Evolutionary conservation across 2,329 filamentous ascomycete genomes (phyloP), one percentile per base, ranked within the genome.

Genomic region (Venturiaceae sp.): DNA sequence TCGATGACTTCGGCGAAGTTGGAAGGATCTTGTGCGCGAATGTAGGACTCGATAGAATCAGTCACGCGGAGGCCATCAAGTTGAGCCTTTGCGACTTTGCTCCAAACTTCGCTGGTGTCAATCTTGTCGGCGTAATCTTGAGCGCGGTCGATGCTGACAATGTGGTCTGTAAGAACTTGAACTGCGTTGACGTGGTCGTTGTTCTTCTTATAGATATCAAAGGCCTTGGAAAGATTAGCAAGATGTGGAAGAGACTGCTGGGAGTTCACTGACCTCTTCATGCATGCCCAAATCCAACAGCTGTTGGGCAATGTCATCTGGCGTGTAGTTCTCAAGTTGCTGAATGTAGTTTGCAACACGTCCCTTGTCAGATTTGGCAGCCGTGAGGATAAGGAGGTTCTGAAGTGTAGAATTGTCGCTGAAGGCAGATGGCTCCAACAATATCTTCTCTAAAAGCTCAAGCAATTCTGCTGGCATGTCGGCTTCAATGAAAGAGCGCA

Each of bases 201-300:
- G 64, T 92, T 88, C 83, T 99, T 99, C 84, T 97, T 97, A 82
- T 91, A 95, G 65, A 99, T 94, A 75, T 96, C 90, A 65, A 99
- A 96, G 1, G 94, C 94, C 74, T 99, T 95, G n/a, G n/a, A n/a
- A n/a, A n/a, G n/a, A n/a, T n/a, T n/a, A n/a, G n/a, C n/a, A n/a
- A n/a, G n/a, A n/a, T n/a, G n/a, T n/a, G n/a, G n/a, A n/a, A n/a
- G n/a, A n/a, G n/a, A n/a, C n/a, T n/a, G n/a, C n/a, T n/a, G n/a
- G n/a, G n/a, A n/a, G n/a, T n/a, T n/a, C n/a, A n/a, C n/a, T n/a
- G n/a, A n/a, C n/a, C n/a, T n/a, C 52, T 73, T 99, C 95, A 68
- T 89, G 90, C 65, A 99, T 82, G 62, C 94, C 94, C 60, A 97
- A 91, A 60, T 95, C 89, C 66, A 97, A 94, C 75, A 91, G 96